These are phyloP conservation scores for Puccinia coronata DNA, from an alignment of 1,284 basidiomycete species.

Conservation along the genomic window DNA sequence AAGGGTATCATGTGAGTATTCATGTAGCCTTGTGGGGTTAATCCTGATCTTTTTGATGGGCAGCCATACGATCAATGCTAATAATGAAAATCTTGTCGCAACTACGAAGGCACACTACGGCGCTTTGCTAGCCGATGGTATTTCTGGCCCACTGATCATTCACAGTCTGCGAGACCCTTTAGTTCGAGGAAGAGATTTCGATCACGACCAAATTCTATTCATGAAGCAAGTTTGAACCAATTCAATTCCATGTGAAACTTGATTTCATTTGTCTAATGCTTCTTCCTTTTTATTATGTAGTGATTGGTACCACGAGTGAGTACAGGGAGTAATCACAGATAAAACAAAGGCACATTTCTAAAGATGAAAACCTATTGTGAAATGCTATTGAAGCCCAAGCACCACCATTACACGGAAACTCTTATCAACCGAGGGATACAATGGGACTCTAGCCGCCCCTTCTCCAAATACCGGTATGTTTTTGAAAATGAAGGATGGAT, in stretches of 20 bases:
- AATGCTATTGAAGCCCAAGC: neutral
- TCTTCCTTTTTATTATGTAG: neutral
- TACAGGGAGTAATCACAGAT: neutral
- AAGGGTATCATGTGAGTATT: constrained; percentile 40
- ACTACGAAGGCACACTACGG: constrained; percentile 54
- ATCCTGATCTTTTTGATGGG: neutral
- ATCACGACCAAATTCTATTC: constrained; percentile 21
- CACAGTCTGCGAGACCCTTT: constrained; percentile 54
- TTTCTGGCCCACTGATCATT: constrained; percentile 55
- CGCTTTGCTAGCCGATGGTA: constrained; percentile 56
- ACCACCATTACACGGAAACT: constrained; percentile 27
- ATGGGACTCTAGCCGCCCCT: constrained; percentile 55
- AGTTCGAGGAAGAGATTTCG: constrained; percentile 44
- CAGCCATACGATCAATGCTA: neutral
- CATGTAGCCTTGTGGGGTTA: too few relatives aligned
- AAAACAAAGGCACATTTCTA: neutral
- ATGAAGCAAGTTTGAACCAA: neutral
- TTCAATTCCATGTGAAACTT: neutral
- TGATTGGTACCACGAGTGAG: constrained; percentile 44
- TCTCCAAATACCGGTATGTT: constrained; percentile 60
- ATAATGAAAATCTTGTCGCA: neutral
- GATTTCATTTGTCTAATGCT: neutral
- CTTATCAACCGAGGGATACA: constrained; percentile 52
- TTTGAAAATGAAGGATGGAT: neutral
- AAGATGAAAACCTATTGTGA: neutral